A percentile compares a stretch with the other conserved stretches of the same genome.
Conservation (phyloP, 2,329 filamentous ascomycete genomes). For the Claviceps pusilla region DNA sequence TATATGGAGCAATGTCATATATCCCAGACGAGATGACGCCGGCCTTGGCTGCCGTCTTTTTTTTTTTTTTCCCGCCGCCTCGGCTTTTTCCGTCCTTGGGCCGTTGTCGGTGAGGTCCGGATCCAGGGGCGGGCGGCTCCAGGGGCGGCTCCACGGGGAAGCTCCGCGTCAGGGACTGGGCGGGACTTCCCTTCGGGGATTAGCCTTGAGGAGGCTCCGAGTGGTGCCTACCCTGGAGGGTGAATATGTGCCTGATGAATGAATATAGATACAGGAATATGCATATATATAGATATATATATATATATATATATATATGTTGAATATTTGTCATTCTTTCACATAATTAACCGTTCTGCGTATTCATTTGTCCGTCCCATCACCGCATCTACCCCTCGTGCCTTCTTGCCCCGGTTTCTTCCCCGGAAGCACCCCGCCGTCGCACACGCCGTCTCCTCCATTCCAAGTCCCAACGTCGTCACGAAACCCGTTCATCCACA, state of each 20-base stretch:
- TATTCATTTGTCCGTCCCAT: no score
- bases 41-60: neutral
- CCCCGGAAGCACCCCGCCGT: neutral
- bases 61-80: neutral
- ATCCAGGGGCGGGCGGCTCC: no score
- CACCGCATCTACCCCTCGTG: no score
- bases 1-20: no score
- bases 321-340: no score
- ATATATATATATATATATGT: no score
- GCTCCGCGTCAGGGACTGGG: conserved; percentile 11
- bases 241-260: no score
- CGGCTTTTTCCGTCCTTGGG: neutral
- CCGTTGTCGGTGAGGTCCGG: neutral
- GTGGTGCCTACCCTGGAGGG: neutral
- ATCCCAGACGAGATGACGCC: neutral
- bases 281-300: no score
- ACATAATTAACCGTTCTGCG: no score
- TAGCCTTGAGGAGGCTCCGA: neutral
- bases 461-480: no score
- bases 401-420: neutral
- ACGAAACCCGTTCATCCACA: neutral
- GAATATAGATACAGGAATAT: no score
- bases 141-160: conserved; percentile 11
- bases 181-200: conserved; percentile 6
- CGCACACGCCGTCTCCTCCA: neutral